Conservation (phyloP, 345 rosid species). For the Cardamine chenopodiifolia region DNA sequence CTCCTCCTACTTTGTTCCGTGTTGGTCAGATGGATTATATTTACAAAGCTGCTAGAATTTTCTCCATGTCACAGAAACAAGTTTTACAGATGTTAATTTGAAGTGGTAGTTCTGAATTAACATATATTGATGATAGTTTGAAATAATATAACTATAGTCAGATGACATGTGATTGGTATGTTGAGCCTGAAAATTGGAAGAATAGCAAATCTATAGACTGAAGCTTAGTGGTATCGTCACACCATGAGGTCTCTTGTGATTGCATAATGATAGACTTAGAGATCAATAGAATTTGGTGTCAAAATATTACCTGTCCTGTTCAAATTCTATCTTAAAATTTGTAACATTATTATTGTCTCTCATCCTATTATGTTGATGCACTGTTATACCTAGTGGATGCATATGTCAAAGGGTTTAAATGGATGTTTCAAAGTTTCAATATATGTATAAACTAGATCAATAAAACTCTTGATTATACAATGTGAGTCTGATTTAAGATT, state of each 20-base stretch:
- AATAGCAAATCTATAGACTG: not conserved
- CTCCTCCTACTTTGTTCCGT: not conserved
- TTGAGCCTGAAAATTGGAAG: not conserved
- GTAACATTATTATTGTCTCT: not conserved
- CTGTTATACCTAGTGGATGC: constrained; percentile 74
- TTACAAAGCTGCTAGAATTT: not conserved
- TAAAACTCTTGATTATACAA: not conserved
- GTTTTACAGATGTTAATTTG: not conserved
- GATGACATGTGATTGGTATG: not conserved
- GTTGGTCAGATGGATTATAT: not conserved
- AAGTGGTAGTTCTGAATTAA: not conserved
- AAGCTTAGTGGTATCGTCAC: too few relatives aligned
- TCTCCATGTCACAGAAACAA: not conserved
- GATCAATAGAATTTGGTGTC: not conserved
- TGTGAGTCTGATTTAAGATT: not conserved
- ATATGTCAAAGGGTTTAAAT: constrained; percentile 65
- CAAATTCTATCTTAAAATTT: not conserved
- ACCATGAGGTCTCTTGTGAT: not conserved
- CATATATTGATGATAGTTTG: not conserved
- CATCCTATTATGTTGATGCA: constrained; percentile 57
- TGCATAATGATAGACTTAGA: not conserved
- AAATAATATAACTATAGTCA: not conserved
- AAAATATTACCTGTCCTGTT: not conserved
- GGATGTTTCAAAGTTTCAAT: constrained; percentile 69
- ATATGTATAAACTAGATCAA: constrained; percentile 48